Conservation (phyloP, 2,329 filamentous ascomycete genomes). For the Fusarium nanum region DNA sequence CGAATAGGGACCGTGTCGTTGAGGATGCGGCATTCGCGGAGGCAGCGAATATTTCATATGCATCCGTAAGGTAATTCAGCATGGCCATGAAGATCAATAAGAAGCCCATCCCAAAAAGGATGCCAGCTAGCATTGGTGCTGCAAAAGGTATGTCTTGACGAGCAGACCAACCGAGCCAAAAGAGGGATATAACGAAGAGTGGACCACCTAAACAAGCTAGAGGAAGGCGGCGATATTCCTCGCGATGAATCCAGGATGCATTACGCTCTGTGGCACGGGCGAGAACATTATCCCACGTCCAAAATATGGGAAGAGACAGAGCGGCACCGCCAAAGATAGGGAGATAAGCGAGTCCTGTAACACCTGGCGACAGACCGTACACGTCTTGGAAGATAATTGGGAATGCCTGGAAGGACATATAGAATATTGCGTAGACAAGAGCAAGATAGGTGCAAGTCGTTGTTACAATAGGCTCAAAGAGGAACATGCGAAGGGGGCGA, state of each 20-base stretch:
- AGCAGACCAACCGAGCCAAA: conserved; percentile 73
- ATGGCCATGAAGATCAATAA: conserved; percentile 72
- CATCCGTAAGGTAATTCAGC: conserved; percentile 73
- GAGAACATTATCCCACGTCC: conserved; percentile 72
- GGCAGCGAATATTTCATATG: conserved; percentile 75
- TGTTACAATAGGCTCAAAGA: conserved; percentile 78
- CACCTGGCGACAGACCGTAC: conserved; percentile 72
- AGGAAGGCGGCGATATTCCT: conserved; percentile 77
- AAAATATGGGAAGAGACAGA: conserved; percentile 70
- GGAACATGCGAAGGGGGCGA: conserved; percentile 77
- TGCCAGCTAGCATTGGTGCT: conserved; percentile 68
- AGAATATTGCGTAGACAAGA: conserved; percentile 73
- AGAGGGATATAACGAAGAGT: conserved; percentile 66
- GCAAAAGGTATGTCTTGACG: conserved; percentile 61
- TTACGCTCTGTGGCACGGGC: conserved; percentile 60
- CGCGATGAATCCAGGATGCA: conserved; percentile 68
- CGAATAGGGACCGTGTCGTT: conserved; percentile 92
- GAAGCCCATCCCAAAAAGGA: conserved; percentile 72
- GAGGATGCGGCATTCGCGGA: conserved; percentile 87
- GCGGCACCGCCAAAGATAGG: conserved; percentile 73
- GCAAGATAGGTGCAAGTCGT: conserved; percentile 77
- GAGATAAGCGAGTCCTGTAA: conserved; percentile 75
- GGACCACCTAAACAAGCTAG: conserved; percentile 78
- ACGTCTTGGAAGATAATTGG: conserved; percentile 73
- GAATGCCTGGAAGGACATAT: conserved; percentile 82